Conservation (phyloP, 331 rosid genomes). For the Pyrus hybrid region DNA sequence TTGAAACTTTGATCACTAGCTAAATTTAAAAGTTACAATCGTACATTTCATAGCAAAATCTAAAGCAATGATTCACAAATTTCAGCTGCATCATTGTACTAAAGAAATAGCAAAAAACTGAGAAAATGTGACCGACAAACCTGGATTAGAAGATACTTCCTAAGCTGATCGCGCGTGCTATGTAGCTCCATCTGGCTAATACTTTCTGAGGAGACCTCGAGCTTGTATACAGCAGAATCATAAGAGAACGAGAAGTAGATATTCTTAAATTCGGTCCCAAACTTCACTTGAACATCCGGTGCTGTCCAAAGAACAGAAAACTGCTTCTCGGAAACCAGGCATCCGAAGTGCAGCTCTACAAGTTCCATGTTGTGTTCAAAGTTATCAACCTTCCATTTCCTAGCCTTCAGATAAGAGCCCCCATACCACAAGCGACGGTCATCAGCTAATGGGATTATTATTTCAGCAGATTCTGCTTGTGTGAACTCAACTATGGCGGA, state of each 20-base stretch:
- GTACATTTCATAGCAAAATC: background rate
- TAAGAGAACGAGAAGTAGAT: constrained; percentile 1
- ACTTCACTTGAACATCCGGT: constrained; percentile 6
- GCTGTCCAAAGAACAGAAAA: constrained; percentile 17
- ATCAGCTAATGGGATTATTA: background rate
- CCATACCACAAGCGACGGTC: background rate
- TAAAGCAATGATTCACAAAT: background rate
- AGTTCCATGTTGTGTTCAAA: background rate
- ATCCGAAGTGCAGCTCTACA: constrained; percentile 20
- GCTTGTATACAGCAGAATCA: constrained; percentile 4
- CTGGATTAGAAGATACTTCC: constrained; percentile 23
- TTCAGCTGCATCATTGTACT: no score
- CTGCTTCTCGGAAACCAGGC: constrained; percentile 1
- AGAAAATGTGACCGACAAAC: background rate
- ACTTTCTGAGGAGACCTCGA: constrained; percentile 12
- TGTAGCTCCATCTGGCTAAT: constrained; percentile 17
- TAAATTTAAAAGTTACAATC: background rate
- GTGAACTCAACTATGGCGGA: constrained; percentile 19
- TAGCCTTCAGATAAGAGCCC: background rate
- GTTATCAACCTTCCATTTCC: background rate
- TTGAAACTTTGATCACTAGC: background rate
- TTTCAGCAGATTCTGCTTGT: background rate
- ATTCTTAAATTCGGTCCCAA: constrained; percentile 8
- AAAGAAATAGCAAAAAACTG: no score
- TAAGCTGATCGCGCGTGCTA: background rate